Conservation (phyloP, 306 rosid species). For the Malus orientalis region DNA sequence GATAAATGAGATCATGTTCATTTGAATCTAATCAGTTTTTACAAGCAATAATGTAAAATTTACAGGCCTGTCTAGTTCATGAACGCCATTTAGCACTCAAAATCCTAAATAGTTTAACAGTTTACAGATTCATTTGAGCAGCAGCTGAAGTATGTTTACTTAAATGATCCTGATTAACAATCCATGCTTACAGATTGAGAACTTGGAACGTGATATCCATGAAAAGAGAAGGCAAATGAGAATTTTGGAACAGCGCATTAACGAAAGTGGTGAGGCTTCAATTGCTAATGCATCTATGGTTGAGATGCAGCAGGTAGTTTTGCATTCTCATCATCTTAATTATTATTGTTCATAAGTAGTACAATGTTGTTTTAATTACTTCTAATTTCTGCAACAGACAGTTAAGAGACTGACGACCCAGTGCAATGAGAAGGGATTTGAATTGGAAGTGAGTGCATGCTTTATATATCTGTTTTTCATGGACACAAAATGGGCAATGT, state of each 20-base stretch:
- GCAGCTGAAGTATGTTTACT: background rate
- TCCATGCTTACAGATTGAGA: constrained; percentile 51
- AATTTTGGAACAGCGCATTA: constrained; percentile 69
- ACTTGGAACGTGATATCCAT: constrained; percentile 83
- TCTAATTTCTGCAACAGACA: constrained; percentile 49
- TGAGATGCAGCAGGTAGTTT: constrained; percentile 95
- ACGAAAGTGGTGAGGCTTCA: constrained; percentile 75
- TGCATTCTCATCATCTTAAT: constrained; percentile 8
- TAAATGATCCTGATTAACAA: background rate
- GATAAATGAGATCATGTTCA: background rate
- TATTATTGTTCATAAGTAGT: background rate
- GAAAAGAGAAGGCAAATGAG: constrained; percentile 91
- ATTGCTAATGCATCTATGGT: constrained; percentile 67
- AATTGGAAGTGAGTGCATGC: constrained; percentile 73
- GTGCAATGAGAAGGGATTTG: constrained; percentile 89
- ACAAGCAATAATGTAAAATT: background rate
- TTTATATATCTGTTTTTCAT: constrained; percentile 10
- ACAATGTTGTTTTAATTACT: constrained; percentile 10
- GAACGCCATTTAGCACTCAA: background rate
- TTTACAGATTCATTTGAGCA: background rate
- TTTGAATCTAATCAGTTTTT: background rate
- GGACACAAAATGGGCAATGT: constrained; percentile 2
- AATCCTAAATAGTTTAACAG: background rate
- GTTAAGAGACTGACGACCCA: constrained; percentile 77
- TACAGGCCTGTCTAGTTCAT: background rate